These are phyloP conservation scores for Gaillardinia entomophila DNA, from an alignment of 805 yeast species.

Conservation along the genomic window DNA sequence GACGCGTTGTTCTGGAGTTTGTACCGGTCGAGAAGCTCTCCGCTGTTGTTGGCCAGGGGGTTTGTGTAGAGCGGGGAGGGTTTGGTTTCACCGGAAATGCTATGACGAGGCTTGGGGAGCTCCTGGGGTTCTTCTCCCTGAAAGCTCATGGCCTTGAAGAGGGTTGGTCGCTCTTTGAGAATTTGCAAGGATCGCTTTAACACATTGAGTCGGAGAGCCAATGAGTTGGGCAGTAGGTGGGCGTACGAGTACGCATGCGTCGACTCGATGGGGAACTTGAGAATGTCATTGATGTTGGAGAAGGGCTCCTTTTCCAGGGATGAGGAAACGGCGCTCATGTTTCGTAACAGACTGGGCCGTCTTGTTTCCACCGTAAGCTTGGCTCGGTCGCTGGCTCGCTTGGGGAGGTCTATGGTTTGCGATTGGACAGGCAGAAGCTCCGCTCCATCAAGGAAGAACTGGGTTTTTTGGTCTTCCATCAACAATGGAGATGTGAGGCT, in stretches of 20 bases:
- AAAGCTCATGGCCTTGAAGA: constrained; percentile 18
- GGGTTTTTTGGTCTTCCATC: too few species aligned
- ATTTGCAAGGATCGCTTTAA: constrained; percentile 73
- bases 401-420: too few species aligned
- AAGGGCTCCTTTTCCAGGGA: background rate
- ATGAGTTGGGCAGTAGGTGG: constrained; percentile 71
- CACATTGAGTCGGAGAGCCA: constrained; percentile 69
- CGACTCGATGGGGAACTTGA: constrained; percentile 70
- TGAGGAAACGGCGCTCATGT: background rate
- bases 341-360: background rate
- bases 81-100: too few species aligned
- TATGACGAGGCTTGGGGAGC: constrained; percentile 4
- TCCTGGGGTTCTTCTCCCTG: constrained; percentile 5
- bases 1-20: constrained; percentile 39
- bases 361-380: background rate
- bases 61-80: background rate
- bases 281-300: constrained; percentile 29
- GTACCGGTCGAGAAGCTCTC: too few species aligned
- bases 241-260: constrained; percentile 84
- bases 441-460: too few species aligned
- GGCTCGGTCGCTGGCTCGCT: too few species aligned
- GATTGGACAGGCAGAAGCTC: too few species aligned
- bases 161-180: constrained; percentile 56
- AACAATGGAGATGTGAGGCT: too few species aligned
- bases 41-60: constrained; percentile 7